Conservation (phyloP, 805 yeast genomes). For the Blastobotrys attinorum region DNA sequence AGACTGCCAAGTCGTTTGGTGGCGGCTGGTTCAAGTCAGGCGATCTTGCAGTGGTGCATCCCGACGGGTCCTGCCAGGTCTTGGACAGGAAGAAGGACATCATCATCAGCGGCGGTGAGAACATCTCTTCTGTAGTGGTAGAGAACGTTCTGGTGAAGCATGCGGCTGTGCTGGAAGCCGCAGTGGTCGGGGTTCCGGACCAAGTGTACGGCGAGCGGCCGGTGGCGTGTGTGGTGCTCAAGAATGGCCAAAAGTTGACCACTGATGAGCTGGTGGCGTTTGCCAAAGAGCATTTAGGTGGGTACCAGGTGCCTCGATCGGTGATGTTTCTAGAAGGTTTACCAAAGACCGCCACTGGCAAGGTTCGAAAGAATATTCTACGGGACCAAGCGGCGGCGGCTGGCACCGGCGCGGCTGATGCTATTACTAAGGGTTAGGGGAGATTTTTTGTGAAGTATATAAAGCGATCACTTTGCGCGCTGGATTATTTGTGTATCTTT, state of each 20-base stretch:
- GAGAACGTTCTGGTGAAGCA: constrained; percentile 24
- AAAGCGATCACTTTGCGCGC: too few species aligned
- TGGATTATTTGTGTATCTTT: too few species aligned
- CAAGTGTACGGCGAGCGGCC: constrained; percentile 30
- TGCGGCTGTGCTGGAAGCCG: constrained; percentile 26
- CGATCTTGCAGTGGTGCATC: constrained; percentile 30
- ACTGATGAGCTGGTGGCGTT: constrained; percentile 18
- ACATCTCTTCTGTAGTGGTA: constrained; percentile 30
- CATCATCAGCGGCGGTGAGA: constrained; percentile 32
- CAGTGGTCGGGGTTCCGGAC: constrained; percentile 28
- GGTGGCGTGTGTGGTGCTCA: constrained; percentile 24
- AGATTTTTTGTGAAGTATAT: too few species aligned
- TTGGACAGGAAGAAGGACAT: constrained; percentile 31
- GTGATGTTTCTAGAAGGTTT: constrained; percentile 21
- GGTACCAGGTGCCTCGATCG: constrained; percentile 28
- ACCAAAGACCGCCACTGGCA: constrained; percentile 33
- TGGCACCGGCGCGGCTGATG: neutral
- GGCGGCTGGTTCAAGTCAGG: constrained; percentile 32
- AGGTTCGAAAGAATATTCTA: constrained; percentile 28
- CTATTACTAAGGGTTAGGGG: too few species aligned
- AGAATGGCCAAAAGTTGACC: constrained; percentile 10
- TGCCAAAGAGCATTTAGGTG: constrained; percentile 24
- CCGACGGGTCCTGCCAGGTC: constrained; percentile 28
- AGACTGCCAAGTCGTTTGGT: constrained; percentile 26
- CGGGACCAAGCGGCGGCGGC: constrained; percentile 20